phyloP scores from a whole-genome alignment of 2,329 filamentous ascomycete species.

The Colletotrichum destructivum region DNA sequence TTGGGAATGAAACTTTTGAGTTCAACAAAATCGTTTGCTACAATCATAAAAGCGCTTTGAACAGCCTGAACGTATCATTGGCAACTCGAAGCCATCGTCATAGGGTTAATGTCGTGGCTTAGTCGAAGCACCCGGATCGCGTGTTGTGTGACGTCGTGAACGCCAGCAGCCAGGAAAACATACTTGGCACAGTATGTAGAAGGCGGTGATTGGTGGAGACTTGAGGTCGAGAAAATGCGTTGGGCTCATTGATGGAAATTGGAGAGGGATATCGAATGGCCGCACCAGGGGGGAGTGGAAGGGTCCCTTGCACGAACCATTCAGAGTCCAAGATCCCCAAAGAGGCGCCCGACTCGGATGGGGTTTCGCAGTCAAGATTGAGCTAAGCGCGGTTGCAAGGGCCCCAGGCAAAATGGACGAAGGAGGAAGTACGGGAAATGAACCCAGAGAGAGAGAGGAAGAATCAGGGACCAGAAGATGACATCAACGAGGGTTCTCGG shows the following conservation, averaged over 20 bases:
- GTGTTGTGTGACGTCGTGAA: conserved; percentile 17
- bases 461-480: conserved; percentile 29
- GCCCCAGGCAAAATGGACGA: not conserved
- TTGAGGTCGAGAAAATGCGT: conserved; percentile 21
- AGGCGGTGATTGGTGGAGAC: conserved; percentile 10
- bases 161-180: not conserved
- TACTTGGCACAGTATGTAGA: not conserved
- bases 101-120: not conserved
- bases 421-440: conserved; percentile 8
- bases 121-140: not conserved
- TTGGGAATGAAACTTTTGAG: too few species aligned
- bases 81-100: not conserved
- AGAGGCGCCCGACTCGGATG: not conserved
- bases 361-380: conserved; percentile 4
- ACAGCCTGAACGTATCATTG: too few species aligned
- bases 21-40: too few species aligned
- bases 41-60: too few species aligned
- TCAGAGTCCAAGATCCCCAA: not conserved
- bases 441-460: not conserved
- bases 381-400: conserved; percentile 20
- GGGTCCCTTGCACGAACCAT: conserved; percentile 2
- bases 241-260: conserved; percentile 39
- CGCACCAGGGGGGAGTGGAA: too few species aligned
- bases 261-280: conserved; percentile 23
- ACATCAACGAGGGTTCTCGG: conserved; percentile 43